phyloP scores from a whole-genome alignment of 1,284 basidiomycete genomes.

The Ustilago bromivora region DNA sequence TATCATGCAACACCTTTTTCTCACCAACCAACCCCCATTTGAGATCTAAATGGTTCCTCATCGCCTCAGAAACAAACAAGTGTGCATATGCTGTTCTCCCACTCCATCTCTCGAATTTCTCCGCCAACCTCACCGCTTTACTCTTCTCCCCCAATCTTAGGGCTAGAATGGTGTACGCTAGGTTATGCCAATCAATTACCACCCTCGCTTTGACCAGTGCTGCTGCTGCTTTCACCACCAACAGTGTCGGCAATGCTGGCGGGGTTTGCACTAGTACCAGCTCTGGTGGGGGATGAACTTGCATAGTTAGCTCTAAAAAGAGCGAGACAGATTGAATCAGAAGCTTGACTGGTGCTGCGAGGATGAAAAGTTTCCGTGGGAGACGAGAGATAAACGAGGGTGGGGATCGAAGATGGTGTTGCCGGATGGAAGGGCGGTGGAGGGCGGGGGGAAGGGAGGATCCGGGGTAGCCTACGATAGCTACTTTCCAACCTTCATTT shows the following conservation, averaged over 20 bases:
- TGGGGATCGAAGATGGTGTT: constrained; percentile 76
- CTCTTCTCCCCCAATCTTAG: constrained; percentile 80
- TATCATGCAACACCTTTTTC: constrained; percentile 73
- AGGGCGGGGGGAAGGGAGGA: constrained; percentile 54
- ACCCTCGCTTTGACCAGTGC: constrained; percentile 80
- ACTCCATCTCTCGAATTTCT: constrained; percentile 54
- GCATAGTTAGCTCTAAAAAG: constrained; percentile 59
- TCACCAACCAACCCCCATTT: constrained; percentile 76
- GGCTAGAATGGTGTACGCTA: constrained; percentile 92
- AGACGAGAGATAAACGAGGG: constrained; percentile 75
- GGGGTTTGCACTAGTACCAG: constrained; percentile 94
- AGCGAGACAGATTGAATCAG: constrained; percentile 52
- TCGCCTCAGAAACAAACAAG: constrained; percentile 91
- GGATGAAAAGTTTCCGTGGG: constrained; percentile 76
- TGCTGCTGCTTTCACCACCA: constrained; percentile 82
- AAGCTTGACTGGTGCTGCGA: constrained; percentile 85
- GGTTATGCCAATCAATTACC: constrained; percentile 99
- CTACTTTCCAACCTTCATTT: constrained; percentile 81
- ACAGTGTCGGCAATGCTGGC: constrained; percentile 92
- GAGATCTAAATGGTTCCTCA: constrained; percentile 79
- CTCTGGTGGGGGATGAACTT: constrained; percentile 80
- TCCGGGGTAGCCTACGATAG: constrained; percentile 81
- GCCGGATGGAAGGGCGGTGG: constrained; percentile 37
- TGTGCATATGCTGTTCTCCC: constrained; percentile 80
- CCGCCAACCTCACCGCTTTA: constrained; percentile 76